Conservation (phyloP, 106 monocot species). For the Apostasia shenzhenica region DNA sequence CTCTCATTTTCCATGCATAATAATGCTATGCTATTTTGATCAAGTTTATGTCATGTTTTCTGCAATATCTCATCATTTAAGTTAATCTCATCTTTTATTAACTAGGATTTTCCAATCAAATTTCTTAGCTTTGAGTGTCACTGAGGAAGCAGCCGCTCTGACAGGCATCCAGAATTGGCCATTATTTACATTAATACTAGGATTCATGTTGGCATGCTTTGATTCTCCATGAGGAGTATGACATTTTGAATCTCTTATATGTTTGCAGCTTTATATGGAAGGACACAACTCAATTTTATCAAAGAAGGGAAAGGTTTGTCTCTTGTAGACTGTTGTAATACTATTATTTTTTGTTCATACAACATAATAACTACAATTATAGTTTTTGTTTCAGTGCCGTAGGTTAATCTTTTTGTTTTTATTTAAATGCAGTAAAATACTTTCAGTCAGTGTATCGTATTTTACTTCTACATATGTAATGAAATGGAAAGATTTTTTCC, state of each 20-base stretch:
- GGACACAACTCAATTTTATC: conserved; percentile 59
- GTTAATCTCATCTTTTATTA: too few species aligned
- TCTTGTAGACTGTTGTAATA: not conserved
- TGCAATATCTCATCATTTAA: too few species aligned
- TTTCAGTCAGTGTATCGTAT: conserved; percentile 72
- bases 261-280: conserved; percentile 74
- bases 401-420: conserved; percentile 8
- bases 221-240: too few species aligned
- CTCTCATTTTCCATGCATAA: too few species aligned
- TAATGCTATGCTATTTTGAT: too few species aligned
- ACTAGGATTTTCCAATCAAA: too few species aligned
- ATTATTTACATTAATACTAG: too few species aligned
- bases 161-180: too few species aligned
- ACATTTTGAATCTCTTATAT: conserved; percentile 3
- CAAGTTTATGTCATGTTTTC: too few species aligned
- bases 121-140: too few species aligned
- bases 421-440: conserved; percentile 64
- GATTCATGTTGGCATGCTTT: too few species aligned
- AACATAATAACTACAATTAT: not conserved
- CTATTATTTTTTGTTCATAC: not conserved
- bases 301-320: conserved; percentile 65
- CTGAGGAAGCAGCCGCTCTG: too few species aligned
- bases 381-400: not conserved
- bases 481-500: conserved; percentile 93
- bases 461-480: conserved; percentile 82